Percentiles rank a stretch among this genome's conserved stretches.
phyloP scores from a whole-genome alignment of 805 yeast species.

The Hanseniaspora valbyensis region DNA sequence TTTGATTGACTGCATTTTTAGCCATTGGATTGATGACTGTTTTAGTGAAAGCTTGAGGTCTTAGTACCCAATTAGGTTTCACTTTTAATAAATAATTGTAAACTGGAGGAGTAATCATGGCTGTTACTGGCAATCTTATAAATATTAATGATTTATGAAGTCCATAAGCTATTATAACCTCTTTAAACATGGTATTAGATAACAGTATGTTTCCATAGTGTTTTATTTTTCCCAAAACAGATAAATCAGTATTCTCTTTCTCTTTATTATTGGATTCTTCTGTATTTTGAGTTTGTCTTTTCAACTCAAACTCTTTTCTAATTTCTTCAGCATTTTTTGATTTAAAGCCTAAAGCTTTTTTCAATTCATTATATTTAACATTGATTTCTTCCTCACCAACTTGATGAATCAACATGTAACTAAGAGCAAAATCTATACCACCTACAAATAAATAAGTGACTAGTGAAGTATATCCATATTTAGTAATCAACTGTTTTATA shows the following conservation, averaged over 20 bases:
- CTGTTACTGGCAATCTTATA: constrained; percentile 78
- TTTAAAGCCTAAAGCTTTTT: constrained; percentile 54
- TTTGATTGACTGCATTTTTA: constrained; percentile 26
- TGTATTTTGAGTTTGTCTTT: constrained; percentile 22
- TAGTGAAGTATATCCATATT: constrained; percentile 84
- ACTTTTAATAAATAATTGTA: constrained; percentile 54
- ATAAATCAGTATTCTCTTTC: constrained; percentile 4
- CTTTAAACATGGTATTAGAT: constrained; percentile 49
- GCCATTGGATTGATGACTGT: constrained; percentile 34
- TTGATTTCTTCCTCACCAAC: constrained; percentile 75
- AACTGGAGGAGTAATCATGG: constrained; percentile 78
- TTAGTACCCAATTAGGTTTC: constrained; percentile 49
- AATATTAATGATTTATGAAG: constrained; percentile 79
- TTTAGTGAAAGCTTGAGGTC: constrained; percentile 39
- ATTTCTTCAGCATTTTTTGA: constrained; percentile 34
- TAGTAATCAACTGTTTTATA: constrained; percentile 55
- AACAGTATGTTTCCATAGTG: not conserved
- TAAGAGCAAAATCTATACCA: constrained; percentile 67
- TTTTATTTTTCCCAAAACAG: not conserved
- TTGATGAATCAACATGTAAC: constrained; percentile 72
- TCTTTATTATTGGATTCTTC: constrained; percentile 21
- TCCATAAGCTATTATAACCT: constrained; percentile 83
- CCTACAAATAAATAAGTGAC: constrained; percentile 73
- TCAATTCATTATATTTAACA: constrained; percentile 49
- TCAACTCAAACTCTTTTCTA: constrained; percentile 29